Evolutionary conservation across 1,284 basidiomycete genomes (phyloP).

Genomic region (Vanrija sp.): DNA sequence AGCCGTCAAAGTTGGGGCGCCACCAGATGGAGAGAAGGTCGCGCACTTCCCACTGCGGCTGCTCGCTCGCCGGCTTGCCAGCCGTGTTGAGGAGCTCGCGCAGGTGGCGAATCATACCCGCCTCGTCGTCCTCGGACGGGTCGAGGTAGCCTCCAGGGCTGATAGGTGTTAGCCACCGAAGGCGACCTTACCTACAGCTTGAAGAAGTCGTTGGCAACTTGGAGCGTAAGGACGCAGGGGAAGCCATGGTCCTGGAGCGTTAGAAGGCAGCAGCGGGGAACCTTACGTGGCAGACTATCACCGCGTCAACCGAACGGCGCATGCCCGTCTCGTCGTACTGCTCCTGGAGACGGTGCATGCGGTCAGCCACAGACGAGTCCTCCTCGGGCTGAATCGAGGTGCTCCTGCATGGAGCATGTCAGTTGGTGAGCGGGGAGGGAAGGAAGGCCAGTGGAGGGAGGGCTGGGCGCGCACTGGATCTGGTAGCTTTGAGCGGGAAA

Average conservation of each 20-base stretch:
- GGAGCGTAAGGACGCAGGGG: conserved; percentile 93
- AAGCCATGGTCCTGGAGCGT: conserved; percentile 68
- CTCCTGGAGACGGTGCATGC: conserved; percentile 82
- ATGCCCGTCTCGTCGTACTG: conserved; percentile 97
- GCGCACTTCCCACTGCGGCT: conserved; percentile 73
- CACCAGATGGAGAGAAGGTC: conserved; percentile 96
- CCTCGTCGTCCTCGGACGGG: conserved; percentile 87
- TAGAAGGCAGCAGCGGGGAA: background rate
- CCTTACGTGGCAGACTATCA: conserved; percentile 80
- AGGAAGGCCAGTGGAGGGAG: background rate
- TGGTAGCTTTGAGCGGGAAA: conserved; percentile 16
- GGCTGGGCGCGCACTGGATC: conserved; percentile 8
- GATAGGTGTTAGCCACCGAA: conserved; percentile 9
- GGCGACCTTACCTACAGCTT: too few species aligned
- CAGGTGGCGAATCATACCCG: conserved; percentile 79
- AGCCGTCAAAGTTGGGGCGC: conserved; percentile 95
- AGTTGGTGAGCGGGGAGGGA: background rate
- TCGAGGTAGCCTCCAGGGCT: conserved; percentile 98
- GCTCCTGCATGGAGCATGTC: conserved; percentile 4
- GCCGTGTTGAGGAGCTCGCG: conserved; percentile 74
- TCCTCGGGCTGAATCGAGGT: conserved; percentile 79
- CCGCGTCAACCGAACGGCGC: conserved; percentile 91
- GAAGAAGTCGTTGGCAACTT: conserved; percentile 98
- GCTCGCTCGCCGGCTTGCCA: conserved; percentile 56
- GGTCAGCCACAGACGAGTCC: conserved; percentile 86